Conservation (phyloP, 768 basidiomycete species). For the Termitomyces sp. region DNA sequence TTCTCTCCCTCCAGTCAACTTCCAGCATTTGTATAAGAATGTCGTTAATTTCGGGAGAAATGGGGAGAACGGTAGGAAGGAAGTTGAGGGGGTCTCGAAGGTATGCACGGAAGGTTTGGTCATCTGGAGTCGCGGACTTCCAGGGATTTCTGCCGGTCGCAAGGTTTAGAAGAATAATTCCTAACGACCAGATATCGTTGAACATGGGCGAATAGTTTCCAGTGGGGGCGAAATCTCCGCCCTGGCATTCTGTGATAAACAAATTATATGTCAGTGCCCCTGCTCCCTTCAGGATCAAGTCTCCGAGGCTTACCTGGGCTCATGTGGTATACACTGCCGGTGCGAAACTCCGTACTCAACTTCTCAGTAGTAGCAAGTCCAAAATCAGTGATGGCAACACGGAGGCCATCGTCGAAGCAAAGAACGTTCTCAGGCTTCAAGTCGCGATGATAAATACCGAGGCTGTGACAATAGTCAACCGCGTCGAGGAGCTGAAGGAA, state of each 20-base stretch:
- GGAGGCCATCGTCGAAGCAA: conserved; percentile 75
- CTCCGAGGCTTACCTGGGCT: conserved; percentile 65
- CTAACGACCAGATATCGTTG: conserved; percentile 97
- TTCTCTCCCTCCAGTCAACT: conserved; percentile 60
- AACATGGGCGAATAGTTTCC: conserved; percentile 80
- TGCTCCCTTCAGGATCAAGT: background rate
- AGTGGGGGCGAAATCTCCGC: conserved; percentile 60
- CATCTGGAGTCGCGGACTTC: conserved; percentile 83
- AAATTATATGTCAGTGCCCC: conserved; percentile 6
- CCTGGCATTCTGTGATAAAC: conserved; percentile 75
- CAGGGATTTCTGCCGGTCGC: conserved; percentile 95
- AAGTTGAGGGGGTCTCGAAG: conserved; percentile 73
- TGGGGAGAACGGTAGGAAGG: conserved; percentile 80
- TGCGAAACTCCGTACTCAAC: conserved; percentile 85
- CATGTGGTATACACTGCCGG: conserved; percentile 96
- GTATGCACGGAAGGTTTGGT: conserved; percentile 90
- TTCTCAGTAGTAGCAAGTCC: conserved; percentile 90
- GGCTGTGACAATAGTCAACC: conserved; percentile 87
- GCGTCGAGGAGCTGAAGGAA: conserved; percentile 95
- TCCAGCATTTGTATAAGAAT: conserved; percentile 73
- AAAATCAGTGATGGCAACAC: conserved; percentile 91
- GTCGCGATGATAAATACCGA: conserved; percentile 95
- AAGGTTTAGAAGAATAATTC: conserved; percentile 94
- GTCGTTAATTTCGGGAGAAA: conserved; percentile 70
- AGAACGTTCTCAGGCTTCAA: conserved; percentile 97